A percentile compares a stretch with the other conserved stretches of the same genome.
Conservation (phyloP, 192 early-diverging fungal species). For the Mortierella hygrophila region DNA sequence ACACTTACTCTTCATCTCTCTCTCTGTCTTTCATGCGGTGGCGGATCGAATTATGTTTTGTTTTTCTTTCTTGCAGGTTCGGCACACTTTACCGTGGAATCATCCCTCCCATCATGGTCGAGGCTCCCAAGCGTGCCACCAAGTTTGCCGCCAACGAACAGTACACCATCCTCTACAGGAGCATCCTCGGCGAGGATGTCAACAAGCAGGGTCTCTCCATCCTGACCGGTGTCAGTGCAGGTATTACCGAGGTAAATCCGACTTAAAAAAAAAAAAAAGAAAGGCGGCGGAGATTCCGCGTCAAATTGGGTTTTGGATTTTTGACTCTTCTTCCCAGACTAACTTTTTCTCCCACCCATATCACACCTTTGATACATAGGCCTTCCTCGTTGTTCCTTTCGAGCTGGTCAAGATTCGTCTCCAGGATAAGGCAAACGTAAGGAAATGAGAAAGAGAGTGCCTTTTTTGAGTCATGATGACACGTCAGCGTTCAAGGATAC, state of each 20-base stretch:
- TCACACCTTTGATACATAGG: conserved; percentile 37
- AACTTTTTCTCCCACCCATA: neutral
- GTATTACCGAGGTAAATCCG: conserved; percentile 79
- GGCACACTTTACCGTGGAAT: conserved; percentile 92
- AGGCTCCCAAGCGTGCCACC: conserved; percentile 97
- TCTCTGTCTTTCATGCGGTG: conserved; percentile 20
- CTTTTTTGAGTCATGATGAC: neutral
- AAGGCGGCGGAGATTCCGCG: neutral
- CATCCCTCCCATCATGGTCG: conserved; percentile 94
- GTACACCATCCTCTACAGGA: conserved; percentile 77
- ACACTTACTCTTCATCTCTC: too few species aligned
- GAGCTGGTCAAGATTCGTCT: conserved; percentile 97
- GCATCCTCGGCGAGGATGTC: conserved; percentile 78
- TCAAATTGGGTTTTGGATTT: neutral
- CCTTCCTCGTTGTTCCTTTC: conserved; percentile 88
- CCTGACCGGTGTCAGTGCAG: conserved; percentile 90
- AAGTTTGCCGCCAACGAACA: conserved; percentile 97
- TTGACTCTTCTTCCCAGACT: neutral
- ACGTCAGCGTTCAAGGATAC: neutral
- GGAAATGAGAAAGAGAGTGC: neutral
- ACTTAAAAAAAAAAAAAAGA: neutral
- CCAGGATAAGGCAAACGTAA: conserved; percentile 89
- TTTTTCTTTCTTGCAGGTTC: conserved; percentile 32
- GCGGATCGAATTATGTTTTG: neutral
- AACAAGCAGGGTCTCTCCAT: conserved; percentile 84